phyloP scores from a whole-genome alignment of 768 basidiomycete genomes.

The Phaffia tasmanica region DNA sequence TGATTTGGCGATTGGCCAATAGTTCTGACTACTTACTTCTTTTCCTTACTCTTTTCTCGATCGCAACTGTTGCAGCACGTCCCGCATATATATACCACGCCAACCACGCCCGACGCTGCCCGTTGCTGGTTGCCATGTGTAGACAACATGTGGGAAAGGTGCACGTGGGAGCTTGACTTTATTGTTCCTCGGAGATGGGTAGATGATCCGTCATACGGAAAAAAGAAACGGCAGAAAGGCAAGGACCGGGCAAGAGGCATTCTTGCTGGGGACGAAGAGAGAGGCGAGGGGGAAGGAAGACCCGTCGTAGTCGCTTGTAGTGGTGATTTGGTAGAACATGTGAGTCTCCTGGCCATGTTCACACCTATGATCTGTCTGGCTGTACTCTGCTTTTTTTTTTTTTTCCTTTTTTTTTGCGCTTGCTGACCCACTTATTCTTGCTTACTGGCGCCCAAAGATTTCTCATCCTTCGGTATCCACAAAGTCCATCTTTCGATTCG shows the following conservation, averaged over 20 bases:
- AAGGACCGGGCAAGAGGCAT: conserved; percentile 42
- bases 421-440: conserved; percentile 1
- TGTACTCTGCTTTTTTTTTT: conserved; percentile 2
- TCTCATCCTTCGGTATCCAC: conserved; percentile 85
- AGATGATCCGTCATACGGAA: conserved; percentile 25
- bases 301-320: conserved; percentile 86
- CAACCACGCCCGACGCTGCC: conserved; percentile 79
- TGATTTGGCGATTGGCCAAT: not conserved
- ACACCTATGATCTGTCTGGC: no score
- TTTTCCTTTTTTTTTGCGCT: conserved; percentile 2
- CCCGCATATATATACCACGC: conserved; percentile 83
- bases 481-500: conserved; percentile 89
- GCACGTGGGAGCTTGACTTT: conserved; percentile 97
- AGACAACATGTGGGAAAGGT: conserved; percentile 88
- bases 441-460: conserved; percentile 45
- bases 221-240: conserved; percentile 36
- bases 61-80: conserved; percentile 7
- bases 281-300: conserved; percentile 44
- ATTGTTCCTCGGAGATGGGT: conserved; percentile 53
- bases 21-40: not conserved
- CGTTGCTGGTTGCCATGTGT: conserved; percentile 98
- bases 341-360: conserved; percentile 33
- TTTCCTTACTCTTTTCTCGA: not conserved
- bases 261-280: conserved; percentile 19
- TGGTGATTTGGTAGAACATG: conserved; percentile 90